Evolutionary conservation across 176 grass and related monocot species (phyloP).

Genomic region (Musa acuminata): DNA sequence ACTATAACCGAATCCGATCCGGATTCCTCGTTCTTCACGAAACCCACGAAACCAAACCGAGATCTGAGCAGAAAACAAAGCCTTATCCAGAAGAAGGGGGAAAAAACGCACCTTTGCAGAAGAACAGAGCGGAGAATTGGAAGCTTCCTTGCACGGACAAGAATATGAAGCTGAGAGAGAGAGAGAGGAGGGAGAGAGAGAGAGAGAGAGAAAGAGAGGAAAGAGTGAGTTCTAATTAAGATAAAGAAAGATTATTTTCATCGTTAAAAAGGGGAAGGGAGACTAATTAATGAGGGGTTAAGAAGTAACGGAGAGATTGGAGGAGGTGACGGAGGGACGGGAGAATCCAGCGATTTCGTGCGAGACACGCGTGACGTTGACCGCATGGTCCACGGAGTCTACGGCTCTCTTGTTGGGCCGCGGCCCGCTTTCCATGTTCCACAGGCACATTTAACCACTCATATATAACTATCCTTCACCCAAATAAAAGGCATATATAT

Average conservation of each 20-base stretch:
- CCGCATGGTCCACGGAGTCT: no score
- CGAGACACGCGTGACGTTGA: no score
- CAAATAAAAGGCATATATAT: no score
- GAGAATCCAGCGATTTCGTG: no score
- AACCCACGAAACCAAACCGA: background rate
- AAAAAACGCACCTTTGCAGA: background rate
- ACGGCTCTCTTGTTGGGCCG: no score
- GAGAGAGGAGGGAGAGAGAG: background rate
- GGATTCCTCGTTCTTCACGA: background rate
- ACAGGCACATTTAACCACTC: no score
- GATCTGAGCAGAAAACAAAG: background rate
- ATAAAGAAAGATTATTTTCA: no score
- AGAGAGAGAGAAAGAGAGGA: background rate
- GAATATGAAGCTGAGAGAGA: background rate
- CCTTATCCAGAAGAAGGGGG: background rate
- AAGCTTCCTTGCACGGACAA: no score
- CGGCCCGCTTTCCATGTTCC: no score
- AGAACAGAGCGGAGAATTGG: background rate
- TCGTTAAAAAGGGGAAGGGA: background rate
- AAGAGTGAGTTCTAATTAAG: no score
- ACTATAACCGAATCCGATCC: background rate
- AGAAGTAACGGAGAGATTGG: background rate
- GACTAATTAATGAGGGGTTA: slow-evolving; percentile 3
- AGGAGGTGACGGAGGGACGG: background rate
- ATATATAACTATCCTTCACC: no score